These are phyloP conservation scores for Zea mays DNA, from an alignment of 176 grass and related monocot genomes.

Conservation along the genomic window Zm-B73-REFERENCE-NAM-5.0 NC_050097.1:15673501-15674000, in stretches of 20 bases:
- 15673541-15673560: no score
- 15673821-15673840: slow-evolving; percentile 16
- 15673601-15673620: no score
- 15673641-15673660: not conserved
- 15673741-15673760: not conserved
- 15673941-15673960: slow-evolving; percentile 19
- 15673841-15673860: not conserved
- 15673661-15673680: slow-evolving; percentile 9
- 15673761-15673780: not conserved
- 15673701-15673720: not conserved
- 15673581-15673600: no score
- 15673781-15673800: not conserved
- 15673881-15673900: not conserved
- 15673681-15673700: not conserved
- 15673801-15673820: not conserved
- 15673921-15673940: slow-evolving; percentile 1
- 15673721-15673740: slow-evolving; percentile 8
- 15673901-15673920: slow-evolving; percentile 12
- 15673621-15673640: not conserved
- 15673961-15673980: no score
- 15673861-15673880: not conserved
- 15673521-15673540: no score
- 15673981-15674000: no score
- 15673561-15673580: no score
- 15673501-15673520: not conserved